Percentiles rank a stretch among this genome's conserved stretches.
Evolutionary conservation across 176 grass and related monocot genomes (phyloP).

Genomic region (Phoenix dactylifera): DNA sequence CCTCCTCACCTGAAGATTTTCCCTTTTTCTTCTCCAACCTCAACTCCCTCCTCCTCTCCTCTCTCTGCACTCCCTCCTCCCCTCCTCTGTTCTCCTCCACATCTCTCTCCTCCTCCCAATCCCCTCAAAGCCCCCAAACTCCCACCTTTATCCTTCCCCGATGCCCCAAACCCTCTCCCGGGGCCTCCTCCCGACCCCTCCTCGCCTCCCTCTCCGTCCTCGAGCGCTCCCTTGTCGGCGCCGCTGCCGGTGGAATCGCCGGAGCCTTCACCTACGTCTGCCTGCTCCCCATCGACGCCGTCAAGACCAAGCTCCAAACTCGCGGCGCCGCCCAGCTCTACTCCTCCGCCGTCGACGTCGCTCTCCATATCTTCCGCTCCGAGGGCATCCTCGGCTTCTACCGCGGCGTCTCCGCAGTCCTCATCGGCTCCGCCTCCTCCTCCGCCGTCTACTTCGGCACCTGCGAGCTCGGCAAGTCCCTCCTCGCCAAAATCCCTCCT

Average conservation of each 20-base stretch:
- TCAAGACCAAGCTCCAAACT: conserved; percentile 83
- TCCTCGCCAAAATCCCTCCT: conserved; percentile 38
- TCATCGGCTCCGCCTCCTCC: conserved; percentile 70
- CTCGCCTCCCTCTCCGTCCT: conserved; percentile 27
- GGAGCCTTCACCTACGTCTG: conserved; percentile 83
- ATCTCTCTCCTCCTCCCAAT: conserved; percentile 20
- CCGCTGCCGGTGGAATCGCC: conserved; percentile 56
- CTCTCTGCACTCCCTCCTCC: conserved; percentile 12
- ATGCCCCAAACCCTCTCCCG: too few relatives aligned
- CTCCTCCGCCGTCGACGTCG: conserved; percentile 36
- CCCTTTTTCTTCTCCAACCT: conserved; percentile 50
- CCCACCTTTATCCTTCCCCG: too few relatives aligned
- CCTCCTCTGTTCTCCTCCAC: conserved; percentile 25
- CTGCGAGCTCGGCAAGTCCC: conserved; percentile 76
- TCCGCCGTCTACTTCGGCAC: conserved; percentile 89
- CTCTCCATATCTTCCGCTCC: conserved; percentile 51
- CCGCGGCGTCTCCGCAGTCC: conserved; percentile 62
- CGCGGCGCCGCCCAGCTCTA: conserved; percentile 22
- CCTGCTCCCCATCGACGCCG: conserved; percentile 74
- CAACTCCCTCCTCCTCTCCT: conserved; percentile 40
- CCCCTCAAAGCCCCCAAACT: neutral
- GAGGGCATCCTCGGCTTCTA: conserved; percentile 68
- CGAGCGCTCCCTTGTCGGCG: conserved; percentile 57
- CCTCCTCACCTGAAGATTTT: conserved; percentile 14
- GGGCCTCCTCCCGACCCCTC: conserved; percentile 5